Base-by-base conservation (phyloP, 176 grass and related monocot genomes). In the Zoysia japonica region DNA sequence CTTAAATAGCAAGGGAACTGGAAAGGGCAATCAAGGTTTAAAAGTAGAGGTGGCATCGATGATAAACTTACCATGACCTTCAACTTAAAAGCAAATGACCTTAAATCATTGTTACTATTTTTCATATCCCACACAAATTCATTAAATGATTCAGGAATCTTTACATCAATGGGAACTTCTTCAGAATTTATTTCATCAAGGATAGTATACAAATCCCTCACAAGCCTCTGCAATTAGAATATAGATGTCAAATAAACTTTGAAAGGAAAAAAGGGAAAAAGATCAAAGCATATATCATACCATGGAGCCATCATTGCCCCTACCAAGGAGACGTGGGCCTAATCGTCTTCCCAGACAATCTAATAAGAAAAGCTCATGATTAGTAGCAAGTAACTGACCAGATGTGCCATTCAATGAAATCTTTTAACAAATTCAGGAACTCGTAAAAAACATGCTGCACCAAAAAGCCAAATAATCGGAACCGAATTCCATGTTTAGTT, bases 321-420 rank as follows among this genome's bases (percentile, higher is more conserved):
- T 90, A 72, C 86, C 95, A 78, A 98, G 89, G 85, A 98, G 91
- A 35, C 81, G 87, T 6, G 95, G 92, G 63, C 95, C 88, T 78
- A 98, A 75, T 55, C 90, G 81, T 71, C 95, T 94, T 72, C 95
- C 92, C 43, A 98, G 68, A 92, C 95, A 98, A 94, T 94, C 95
- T 98, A 86, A 79, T 74, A 91, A 52, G 11, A 83, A 51, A 35
- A 85, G 76, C 3, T 15, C 4, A 55, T 55, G 53, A 17, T 55
- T 55, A 55, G 42, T 71, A 90, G 15, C 14, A 78, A 55, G 55
- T 65, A 28, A 60, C 36, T 51, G 16, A 66, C 66, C 36, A 47
- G 51, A 83, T 1, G 64, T 12, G 62, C 13, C 54, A 49, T 60
- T 57, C 61, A 74, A 70, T 5, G 36, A 59, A 42, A 57, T 63